A percentile compares a stretch with the other conserved stretches of the same genome.
Evolutionary conservation across 345 rosid genomes (phyloP).

Genomic region (Ceriops zippeliana): DNA sequence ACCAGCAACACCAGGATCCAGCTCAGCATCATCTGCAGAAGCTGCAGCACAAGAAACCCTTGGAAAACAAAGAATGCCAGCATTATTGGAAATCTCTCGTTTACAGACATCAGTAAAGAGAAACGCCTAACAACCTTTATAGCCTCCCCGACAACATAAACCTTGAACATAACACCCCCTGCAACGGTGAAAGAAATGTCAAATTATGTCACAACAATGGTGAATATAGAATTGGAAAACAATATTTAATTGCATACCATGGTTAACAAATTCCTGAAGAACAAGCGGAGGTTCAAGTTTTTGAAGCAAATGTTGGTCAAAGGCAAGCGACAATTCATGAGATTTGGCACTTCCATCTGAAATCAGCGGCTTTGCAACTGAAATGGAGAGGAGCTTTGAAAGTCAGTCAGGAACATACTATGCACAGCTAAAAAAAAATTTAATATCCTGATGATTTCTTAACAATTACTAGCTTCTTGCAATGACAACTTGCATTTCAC

Average conservation of each 20-base stretch:
- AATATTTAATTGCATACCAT: conserved; percentile 44
- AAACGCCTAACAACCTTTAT: conserved; percentile 76
- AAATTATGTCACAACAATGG: neutral
- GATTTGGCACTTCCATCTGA: conserved; percentile 81
- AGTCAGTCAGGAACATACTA: neutral
- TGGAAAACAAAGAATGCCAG: conserved; percentile 59
- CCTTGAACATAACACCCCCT: conserved; percentile 84
- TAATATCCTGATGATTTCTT: neutral
- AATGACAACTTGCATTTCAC: neutral
- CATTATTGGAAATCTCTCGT: conserved; percentile 45
- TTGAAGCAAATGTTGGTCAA: conserved; percentile 53
- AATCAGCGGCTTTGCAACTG: conserved; percentile 80
- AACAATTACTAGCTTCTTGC: conserved; percentile 2
- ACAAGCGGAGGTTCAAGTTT: conserved; percentile 83
- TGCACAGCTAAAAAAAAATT: neutral
- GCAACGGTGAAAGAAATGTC: conserved; percentile 11
- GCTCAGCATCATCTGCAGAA: conserved; percentile 65
- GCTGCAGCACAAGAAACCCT: conserved; percentile 69
- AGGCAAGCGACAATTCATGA: conserved; percentile 71
- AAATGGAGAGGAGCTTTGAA: conserved; percentile 15
- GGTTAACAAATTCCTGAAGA: conserved; percentile 86
- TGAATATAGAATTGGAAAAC: neutral
- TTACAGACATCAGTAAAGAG: conserved; percentile 75
- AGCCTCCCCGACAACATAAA: conserved; percentile 78
- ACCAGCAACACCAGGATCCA: conserved; percentile 63